These are phyloP conservation scores for Vaccinium myrtillus DNA, from an alignment of 148 eudicot species.

Conservation along the genomic window DNA sequence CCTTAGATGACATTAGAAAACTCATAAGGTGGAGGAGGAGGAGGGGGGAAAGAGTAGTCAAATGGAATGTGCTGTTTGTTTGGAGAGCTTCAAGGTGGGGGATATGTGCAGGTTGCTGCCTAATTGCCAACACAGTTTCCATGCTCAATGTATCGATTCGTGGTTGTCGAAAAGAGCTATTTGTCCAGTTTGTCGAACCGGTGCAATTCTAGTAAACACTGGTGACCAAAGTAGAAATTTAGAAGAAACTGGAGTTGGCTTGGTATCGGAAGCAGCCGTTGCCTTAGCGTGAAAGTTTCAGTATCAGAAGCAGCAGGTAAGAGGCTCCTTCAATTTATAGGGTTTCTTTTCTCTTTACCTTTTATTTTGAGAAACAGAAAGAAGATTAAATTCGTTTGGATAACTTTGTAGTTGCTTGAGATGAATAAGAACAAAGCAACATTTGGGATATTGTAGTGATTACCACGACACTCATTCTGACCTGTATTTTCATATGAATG, in stretches of 20 bases:
- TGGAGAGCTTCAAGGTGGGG: background rate
- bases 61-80: background rate
- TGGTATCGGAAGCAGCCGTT: background rate
- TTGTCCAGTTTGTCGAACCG: constrained; percentile 7
- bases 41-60: background rate
- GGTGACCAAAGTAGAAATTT: background rate
- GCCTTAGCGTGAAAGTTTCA: background rate
- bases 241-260: background rate
- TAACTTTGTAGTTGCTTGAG: background rate
- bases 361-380: background rate
- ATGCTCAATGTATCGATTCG: constrained; percentile 35
- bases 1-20: constrained; percentile 19
- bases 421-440: background rate
- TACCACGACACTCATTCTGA: background rate
- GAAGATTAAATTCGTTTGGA: background rate
- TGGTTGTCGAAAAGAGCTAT: constrained; percentile 32
- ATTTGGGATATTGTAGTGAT: background rate
- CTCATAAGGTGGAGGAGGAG: constrained; percentile 17
- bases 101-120: background rate
- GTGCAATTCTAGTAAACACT: background rate
- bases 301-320: background rate
- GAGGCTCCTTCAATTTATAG: background rate
- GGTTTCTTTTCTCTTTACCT: background rate
- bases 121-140: constrained; percentile 37
- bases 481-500: background rate